These are phyloP conservation scores for Euphorbia pulcherrima DNA, from an alignment of 345 rosid species.

Conservation along the genomic window DNA sequence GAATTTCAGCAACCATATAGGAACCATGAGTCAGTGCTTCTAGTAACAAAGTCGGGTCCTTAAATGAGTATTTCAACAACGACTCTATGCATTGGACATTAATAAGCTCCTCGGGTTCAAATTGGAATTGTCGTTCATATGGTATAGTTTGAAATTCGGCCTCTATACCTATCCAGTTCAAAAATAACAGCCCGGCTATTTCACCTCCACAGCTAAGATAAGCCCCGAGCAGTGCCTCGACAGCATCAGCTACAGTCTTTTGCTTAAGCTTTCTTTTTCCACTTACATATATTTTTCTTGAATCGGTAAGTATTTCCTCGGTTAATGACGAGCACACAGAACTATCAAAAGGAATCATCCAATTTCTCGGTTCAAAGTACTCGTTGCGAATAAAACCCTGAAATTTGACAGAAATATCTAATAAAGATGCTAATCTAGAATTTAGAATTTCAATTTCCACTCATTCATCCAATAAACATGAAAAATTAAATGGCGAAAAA, in stretches of 20 bases:
- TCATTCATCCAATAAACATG: no score
- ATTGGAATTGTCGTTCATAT: slow-evolving; percentile 26
- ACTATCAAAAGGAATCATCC: slow-evolving; percentile 69
- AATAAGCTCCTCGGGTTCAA: slow-evolving; percentile 39
- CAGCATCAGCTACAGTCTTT: slow-evolving; percentile 77
- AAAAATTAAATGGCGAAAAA: no score
- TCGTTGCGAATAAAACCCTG: slow-evolving; percentile 71
- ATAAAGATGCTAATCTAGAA: no score
- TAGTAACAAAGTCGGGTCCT: slow-evolving; percentile 59
- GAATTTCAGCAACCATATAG: slow-evolving; percentile 80
- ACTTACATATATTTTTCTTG: slow-evolving; percentile 39
- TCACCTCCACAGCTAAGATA: slow-evolving; percentile 75
- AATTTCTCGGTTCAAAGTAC: slow-evolving; percentile 58
- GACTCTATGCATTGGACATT: slow-evolving; percentile 47
- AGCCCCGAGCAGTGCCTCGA: slow-evolving; percentile 83
- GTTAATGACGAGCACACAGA: slow-evolving; percentile 30
- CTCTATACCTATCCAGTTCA: slow-evolving; percentile 72
- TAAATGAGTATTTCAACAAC: slow-evolving; percentile 51
- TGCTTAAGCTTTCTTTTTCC: slow-evolving; percentile 45
- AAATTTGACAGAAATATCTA: background rate
- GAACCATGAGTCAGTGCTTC: slow-evolving; percentile 97
- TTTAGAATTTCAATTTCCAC: no score
- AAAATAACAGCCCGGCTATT: slow-evolving; percentile 46
- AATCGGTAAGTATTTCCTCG: slow-evolving; percentile 32
- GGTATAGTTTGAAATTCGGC: slow-evolving; percentile 42